These are phyloP conservation scores for Fusarium dlaminii DNA, from an alignment of 2,329 filamentous ascomycete species.

Conservation along the genomic window DNA sequence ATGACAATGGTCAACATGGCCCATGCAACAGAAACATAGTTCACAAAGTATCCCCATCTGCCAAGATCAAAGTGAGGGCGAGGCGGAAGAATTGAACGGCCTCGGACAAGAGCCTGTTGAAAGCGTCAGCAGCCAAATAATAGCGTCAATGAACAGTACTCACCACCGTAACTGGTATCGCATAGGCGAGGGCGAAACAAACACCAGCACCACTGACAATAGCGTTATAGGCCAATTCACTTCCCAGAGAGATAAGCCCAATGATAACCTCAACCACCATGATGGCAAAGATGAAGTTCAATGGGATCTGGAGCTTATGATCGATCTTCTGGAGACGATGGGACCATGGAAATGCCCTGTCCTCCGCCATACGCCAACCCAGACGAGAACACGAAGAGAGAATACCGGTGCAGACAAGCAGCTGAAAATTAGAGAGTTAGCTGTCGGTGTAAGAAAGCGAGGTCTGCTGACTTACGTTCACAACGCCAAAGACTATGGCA, in stretches of 20 bases:
- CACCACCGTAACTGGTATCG: slow-evolving; percentile 4
- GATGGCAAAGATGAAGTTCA: slow-evolving; percentile 8
- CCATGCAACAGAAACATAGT: slow-evolving; percentile 7
- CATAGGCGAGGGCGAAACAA: slow-evolving; percentile 2
- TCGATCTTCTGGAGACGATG: not conserved
- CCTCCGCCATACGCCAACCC: slow-evolving; percentile 18
- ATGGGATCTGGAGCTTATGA: not conserved
- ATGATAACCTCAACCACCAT: not conserved
- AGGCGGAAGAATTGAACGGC: not conserved
- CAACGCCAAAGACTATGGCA: not conserved
- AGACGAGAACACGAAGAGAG: slow-evolving; percentile 13
- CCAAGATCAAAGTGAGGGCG: slow-evolving; percentile 14
- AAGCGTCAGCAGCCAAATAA: not conserved
- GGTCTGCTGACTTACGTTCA: not conserved
- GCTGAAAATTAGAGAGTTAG: not conserved
- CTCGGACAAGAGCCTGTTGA: not conserved
- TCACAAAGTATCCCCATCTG: slow-evolving; percentile 3
- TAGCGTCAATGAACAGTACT: fast-evolving
- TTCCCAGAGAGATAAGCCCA: slow-evolving; percentile 8
- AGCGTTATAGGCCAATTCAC: slow-evolving; percentile 12
- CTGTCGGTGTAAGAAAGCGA: not conserved
- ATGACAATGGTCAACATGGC: slow-evolving; percentile 1
- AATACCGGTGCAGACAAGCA: slow-evolving; percentile 6
- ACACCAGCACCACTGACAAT: slow-evolving; percentile 8
- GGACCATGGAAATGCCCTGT: slow-evolving; percentile 17